These are phyloP conservation scores for Nepenthes alata DNA, from an alignment of 179 eudicot genomes.

Conservation along the genomic window DNA sequence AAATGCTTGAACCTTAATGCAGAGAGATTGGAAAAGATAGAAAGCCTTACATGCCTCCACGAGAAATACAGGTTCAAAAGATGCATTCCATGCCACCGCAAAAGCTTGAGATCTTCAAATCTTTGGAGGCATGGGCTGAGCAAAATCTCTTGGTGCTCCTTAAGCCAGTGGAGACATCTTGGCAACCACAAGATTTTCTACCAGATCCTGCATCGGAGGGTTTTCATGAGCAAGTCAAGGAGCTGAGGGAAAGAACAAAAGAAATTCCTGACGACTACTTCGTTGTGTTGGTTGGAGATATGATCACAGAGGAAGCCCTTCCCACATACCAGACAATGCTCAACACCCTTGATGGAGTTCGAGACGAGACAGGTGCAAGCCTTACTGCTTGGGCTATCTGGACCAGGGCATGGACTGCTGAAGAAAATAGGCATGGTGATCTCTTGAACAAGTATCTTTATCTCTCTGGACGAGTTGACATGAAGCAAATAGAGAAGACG, in stretches of 20 bases:
- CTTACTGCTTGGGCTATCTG: constrained; percentile 60
- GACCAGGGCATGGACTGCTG: constrained; percentile 76
- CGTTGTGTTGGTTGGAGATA: constrained; percentile 67
- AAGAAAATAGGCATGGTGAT: constrained; percentile 73
- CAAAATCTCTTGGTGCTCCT: constrained; percentile 43
- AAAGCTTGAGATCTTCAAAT: constrained; percentile 51
- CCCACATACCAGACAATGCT: constrained; percentile 79
- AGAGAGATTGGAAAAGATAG: constrained; percentile 39
- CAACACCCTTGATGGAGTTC: constrained; percentile 64
- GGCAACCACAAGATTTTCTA: constrained; percentile 69
- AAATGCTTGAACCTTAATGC: background rate
- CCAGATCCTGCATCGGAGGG: constrained; percentile 62
- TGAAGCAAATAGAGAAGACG: constrained; percentile 65
- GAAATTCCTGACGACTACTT: constrained; percentile 60
- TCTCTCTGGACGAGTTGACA: constrained; percentile 64
- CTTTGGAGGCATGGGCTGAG: constrained; percentile 58
- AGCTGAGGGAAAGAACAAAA: constrained; percentile 50
- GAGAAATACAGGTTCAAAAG: constrained; percentile 49
- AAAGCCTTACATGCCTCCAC: constrained; percentile 48
- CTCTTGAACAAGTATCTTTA: constrained; percentile 68
- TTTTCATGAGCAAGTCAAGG: constrained; percentile 52
- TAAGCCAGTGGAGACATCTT: constrained; percentile 58
- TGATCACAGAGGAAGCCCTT: constrained; percentile 77
- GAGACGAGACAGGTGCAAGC: constrained; percentile 74
- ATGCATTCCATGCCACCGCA: constrained; percentile 58